Evolutionary conservation across 805 yeast species (phyloP), one percentile per base, ranked within the genome.

Genomic region (Middelhovenomyces tepae): DNA sequence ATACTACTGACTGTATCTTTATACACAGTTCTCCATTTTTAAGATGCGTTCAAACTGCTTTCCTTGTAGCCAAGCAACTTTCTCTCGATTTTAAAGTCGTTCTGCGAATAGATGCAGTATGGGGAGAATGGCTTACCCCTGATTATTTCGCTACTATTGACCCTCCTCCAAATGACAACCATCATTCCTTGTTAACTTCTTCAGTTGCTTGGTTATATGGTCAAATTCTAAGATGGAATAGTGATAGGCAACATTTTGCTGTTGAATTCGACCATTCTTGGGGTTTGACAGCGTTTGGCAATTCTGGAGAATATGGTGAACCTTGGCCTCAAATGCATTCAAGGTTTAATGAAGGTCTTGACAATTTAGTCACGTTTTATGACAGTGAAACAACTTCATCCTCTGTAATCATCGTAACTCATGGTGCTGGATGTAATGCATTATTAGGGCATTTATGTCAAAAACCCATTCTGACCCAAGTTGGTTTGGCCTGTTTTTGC

Each of bases 391-490:
- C 38, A 16, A 31, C 32, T 5, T 27, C 37, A 23, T 29, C 38
- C 18, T 34, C 50, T 5, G 34, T 56, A 7, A 32, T 57, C 2
- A 34, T 57, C 6, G 62, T 59, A 7, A 53, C 64, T 15, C 64
- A 59, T 33, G 64, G 64, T 3, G 62, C 64, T 4, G 53, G 59
- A 3, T 54, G 62, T 38, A 60, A 59, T 25, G 51, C 64, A 4
- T 38, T 58, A 24, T 44, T 59, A n/a, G 60, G 58, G 7, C n/a
- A n/a, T n/a, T n/a, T n/a, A n/a, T n/a, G n/a, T n/a, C n/a, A n/a
- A n/a, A n/a, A n/a, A n/a, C n/a, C n/a, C n/a, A n/a, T n/a, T n/a
- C n/a, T n/a, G n/a, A n/a, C n/a, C n/a, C n/a, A n/a, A n/a, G n/a
- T n/a, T n/a, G n/a, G n/a, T n/a, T n/a, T n/a, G n/a, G n/a, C n/a